Conservation (phyloP, 2,329 filamentous ascomycete genomes). For the Alternaria viburni region DNA sequence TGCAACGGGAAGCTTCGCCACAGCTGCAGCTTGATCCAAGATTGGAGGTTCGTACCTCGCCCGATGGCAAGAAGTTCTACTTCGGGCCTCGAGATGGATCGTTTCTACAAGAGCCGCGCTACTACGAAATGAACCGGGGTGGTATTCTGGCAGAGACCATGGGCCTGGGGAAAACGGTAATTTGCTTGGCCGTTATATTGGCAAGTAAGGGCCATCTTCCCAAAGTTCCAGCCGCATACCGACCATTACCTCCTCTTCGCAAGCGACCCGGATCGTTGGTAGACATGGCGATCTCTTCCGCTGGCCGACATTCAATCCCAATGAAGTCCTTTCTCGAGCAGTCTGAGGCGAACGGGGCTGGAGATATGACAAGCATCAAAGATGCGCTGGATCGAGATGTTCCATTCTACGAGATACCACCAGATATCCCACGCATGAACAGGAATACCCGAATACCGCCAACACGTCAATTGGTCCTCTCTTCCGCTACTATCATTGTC, state of each 20-base stretch:
- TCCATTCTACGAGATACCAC: constrained; percentile 50
- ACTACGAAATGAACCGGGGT: constrained; percentile 76
- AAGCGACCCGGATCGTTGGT: constrained; percentile 66
- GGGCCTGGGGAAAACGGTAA: constrained; percentile 83
- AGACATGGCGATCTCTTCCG: constrained; percentile 76
- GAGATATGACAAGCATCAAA: constrained; percentile 44
- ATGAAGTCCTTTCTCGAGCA: constrained; percentile 71
- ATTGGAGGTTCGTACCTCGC: constrained; percentile 65
- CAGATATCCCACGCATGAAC: constrained; percentile 49
- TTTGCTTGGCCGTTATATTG: constrained; percentile 74
- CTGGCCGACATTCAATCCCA: constrained; percentile 70
- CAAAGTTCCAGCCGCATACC: constrained; percentile 67
- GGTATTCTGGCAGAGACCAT: constrained; percentile 83
- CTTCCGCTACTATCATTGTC: constrained; percentile 74
- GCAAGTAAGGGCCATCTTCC: constrained; percentile 75
- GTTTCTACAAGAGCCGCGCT: constrained; percentile 69
- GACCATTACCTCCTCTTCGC: constrained; percentile 52
- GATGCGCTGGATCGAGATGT: constrained; percentile 42
- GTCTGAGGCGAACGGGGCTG: constrained; percentile 44
- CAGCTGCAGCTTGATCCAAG: constrained; percentile 74
- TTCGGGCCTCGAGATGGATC: constrained; percentile 69
- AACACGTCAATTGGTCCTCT: constrained; percentile 65
- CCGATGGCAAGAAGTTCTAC: constrained; percentile 69
- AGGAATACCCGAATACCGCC: constrained; percentile 50
- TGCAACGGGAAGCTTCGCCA: constrained; percentile 76